These are phyloP conservation scores for Xylariaceae sp. DNA, from an alignment of 2,329 filamentous ascomycete species.

Conservation along the genomic window DNA sequence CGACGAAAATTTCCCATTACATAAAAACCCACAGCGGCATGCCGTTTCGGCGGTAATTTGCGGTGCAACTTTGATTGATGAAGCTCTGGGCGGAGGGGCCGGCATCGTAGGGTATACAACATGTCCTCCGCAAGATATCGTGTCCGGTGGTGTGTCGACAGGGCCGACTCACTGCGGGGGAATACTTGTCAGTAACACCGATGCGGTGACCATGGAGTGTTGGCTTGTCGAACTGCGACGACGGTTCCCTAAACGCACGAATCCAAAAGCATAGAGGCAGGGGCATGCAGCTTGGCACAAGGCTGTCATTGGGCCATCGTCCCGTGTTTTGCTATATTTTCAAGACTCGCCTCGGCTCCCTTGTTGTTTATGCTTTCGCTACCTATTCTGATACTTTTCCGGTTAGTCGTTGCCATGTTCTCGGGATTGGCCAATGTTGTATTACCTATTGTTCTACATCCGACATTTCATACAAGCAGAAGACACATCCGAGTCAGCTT, in stretches of 20 bases:
- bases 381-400: slow-evolving; percentile 20
- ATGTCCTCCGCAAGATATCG: slow-evolving; percentile 9
- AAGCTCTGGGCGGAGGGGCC: not conserved
- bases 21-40: slow-evolving; percentile 12
- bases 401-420: slow-evolving; percentile 23
- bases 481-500: too few species aligned
- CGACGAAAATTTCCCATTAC: slow-evolving; percentile 22
- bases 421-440: slow-evolving; percentile 23
- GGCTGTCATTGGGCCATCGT: slow-evolving; percentile 12
- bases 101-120: slow-evolving; percentile 2
- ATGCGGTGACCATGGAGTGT: slow-evolving; percentile 17
- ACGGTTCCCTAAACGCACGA: slow-evolving; percentile 19
- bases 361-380: slow-evolving; percentile 11
- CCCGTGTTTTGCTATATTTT: slow-evolving; percentile 9
- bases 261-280: slow-evolving; percentile 5
- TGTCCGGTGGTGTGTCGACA: slow-evolving; percentile 17
- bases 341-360: slow-evolving; percentile 9
- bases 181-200: slow-evolving; percentile 33
- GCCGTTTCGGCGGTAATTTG: slow-evolving; percentile 12
- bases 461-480: slow-evolving; percentile 5
- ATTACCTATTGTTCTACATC: slow-evolving; percentile 18
- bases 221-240: not conserved
- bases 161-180: slow-evolving; percentile 28
- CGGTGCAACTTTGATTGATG: slow-evolving; percentile 6
- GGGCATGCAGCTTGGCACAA: slow-evolving; percentile 3